Conservation (phyloP, 2,329 filamentous ascomycete genomes). For the Aspergillus clavatus region DNA sequence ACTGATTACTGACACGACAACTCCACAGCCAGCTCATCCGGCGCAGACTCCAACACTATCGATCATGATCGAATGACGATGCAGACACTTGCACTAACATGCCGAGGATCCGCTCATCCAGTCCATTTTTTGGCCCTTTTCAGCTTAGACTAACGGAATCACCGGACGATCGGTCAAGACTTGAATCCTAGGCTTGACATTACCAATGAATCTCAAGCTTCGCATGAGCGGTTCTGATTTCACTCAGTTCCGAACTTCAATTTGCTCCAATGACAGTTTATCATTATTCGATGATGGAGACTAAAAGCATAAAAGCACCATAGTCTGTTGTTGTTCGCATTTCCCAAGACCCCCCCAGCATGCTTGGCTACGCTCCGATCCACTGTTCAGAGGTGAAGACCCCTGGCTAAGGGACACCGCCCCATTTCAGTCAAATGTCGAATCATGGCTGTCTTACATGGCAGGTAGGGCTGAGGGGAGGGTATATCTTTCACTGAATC, state of each 20-base stretch:
- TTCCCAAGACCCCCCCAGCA: not conserved
- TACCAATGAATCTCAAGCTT: not conserved
- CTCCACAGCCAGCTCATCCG: no score
- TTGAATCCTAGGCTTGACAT: not conserved
- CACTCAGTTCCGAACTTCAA: not conserved
- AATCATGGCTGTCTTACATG: not conserved
- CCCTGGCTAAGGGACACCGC: not conserved
- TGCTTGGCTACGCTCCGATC: not conserved
- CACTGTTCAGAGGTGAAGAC: not conserved
- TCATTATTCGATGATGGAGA: no score
- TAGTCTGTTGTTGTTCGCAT: not conserved
- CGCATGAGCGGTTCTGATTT: not conserved
- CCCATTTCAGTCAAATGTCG: not conserved
- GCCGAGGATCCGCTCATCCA: no score
- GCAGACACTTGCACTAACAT: no score
- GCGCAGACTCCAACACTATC: no score
- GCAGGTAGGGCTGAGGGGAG: not conserved
- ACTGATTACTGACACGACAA: no score
- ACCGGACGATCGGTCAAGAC: not conserved
- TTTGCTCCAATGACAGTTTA: not conserved
- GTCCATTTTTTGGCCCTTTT: not conserved
- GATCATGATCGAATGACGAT: no score
- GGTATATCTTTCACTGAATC: not conserved
- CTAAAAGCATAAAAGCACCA: not conserved
- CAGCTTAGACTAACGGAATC: not conserved